Conservation (phyloP, 768 basidiomycete genomes). For the Crassisporium funariophilum region DNA sequence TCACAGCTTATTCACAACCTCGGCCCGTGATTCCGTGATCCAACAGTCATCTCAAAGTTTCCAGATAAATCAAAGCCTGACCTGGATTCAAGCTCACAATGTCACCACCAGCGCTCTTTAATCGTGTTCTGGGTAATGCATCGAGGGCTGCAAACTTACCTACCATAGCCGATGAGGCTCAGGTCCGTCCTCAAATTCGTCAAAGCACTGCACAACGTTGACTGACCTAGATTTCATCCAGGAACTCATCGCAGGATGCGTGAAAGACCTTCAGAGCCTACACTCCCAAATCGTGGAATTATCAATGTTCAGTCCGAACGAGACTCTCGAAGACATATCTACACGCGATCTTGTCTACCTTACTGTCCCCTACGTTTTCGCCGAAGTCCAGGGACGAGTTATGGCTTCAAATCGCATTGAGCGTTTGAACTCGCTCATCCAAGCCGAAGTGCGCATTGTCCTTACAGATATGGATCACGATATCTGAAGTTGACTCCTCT, state of each 20-base stretch:
- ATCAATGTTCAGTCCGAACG: constrained; percentile 82
- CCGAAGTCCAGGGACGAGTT: constrained; percentile 66
- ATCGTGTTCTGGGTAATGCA: constrained; percentile 35
- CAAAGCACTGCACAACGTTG: background rate
- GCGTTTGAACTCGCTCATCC: constrained; percentile 55
- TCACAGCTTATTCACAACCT: too few species aligned
- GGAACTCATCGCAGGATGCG: constrained; percentile 59
- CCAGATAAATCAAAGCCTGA: too few species aligned
- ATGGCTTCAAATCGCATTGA: constrained; percentile 57
- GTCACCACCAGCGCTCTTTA: constrained; percentile 39
- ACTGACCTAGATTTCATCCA: constrained; percentile 28
- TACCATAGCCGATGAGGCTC: constrained; percentile 44
- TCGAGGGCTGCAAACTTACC: constrained; percentile 42
- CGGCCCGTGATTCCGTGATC: too few species aligned
- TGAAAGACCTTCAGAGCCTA: constrained; percentile 58
- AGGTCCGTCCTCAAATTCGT: constrained; percentile 29
- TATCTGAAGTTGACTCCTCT: constrained; percentile 21
- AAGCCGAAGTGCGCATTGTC: constrained; percentile 54
- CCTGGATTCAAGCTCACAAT: too few species aligned
- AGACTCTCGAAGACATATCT: constrained; percentile 78
- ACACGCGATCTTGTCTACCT: constrained; percentile 78
- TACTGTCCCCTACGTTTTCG: constrained; percentile 65
- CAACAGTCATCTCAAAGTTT: too few species aligned
- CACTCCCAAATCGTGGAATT: constrained; percentile 57
- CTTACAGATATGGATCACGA: background rate